Conservation (phyloP, 805 yeast species). For the Candida boleticola region DNA sequence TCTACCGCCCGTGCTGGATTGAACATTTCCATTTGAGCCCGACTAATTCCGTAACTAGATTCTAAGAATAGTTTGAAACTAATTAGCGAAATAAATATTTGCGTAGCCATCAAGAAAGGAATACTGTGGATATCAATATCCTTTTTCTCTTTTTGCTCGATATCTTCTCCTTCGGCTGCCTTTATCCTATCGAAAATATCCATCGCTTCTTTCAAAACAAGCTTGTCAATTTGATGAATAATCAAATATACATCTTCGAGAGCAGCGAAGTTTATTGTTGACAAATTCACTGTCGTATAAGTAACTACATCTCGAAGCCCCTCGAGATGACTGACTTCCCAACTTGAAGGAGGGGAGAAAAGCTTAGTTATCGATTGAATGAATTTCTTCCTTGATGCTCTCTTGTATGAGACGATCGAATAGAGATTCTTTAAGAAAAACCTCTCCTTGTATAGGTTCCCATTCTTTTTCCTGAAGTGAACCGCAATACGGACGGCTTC, state of each 20-base stretch:
- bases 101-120: slow-evolving; percentile 6
- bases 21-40: slow-evolving; percentile 23
- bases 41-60: slow-evolving; percentile 18
- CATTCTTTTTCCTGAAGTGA: slow-evolving; percentile 30
- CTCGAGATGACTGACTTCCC: neutral
- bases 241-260: slow-evolving; percentile 53
- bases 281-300: slow-evolving; percentile 37
- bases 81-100: slow-evolving; percentile 11
- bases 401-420: slow-evolving; percentile 38
- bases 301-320: slow-evolving; percentile 19
- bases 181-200: slow-evolving; percentile 25
- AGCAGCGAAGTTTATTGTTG: slow-evolving; percentile 34
- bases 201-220: slow-evolving; percentile 41
- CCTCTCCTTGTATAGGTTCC: slow-evolving; percentile 21
- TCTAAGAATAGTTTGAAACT: slow-evolving; percentile 19
- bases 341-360: slow-evolving; percentile 2
- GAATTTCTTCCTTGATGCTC: slow-evolving; percentile 42
- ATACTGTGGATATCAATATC: neutral
- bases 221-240: slow-evolving; percentile 42
- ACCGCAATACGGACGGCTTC: slow-evolving; percentile 63
- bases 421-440: slow-evolving; percentile 41
- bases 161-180: neutral
- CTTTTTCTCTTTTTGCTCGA: neutral
- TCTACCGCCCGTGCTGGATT: slow-evolving; percentile 25
- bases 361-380: slow-evolving; percentile 23